Conservation (phyloP, 176 grass and related monocot genomes). For the Stipa capillata region DNA sequence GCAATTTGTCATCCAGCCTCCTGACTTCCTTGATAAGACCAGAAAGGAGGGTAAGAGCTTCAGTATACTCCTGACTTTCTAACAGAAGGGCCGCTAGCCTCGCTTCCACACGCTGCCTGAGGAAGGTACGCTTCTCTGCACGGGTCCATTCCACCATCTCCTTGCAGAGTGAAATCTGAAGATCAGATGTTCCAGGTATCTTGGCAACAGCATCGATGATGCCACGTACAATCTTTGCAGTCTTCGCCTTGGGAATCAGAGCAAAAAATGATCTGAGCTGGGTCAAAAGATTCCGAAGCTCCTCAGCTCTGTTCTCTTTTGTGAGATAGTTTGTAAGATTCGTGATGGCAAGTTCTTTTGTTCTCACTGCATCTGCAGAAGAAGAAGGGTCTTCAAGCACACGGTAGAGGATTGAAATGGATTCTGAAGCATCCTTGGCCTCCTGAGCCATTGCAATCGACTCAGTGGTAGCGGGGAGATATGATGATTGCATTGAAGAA, state of each 20-base stretch:
- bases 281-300: conserved; percentile 64
- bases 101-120: conserved; percentile 79
- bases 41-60: conserved; percentile 61
- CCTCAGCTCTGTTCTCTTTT: conserved; percentile 68
- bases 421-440: conserved; percentile 50
- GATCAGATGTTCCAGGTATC: conserved; percentile 72
- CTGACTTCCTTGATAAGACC: conserved; percentile 87
- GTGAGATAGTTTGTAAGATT: conserved; percentile 65
- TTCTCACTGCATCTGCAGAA: conserved; percentile 51
- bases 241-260: conserved; percentile 87
- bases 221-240: conserved; percentile 71
- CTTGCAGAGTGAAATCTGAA: conserved; percentile 76
- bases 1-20: conserved; percentile 75
- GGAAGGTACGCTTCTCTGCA: conserved; percentile 74
- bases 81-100: conserved; percentile 68
- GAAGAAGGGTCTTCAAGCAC: conserved; percentile 59
- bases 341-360: conserved; percentile 81
- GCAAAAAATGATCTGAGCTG: conserved; percentile 70
- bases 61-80: conserved; percentile 70
- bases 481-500: conserved; percentile 21
- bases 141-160: conserved; percentile 89
- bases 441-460: conserved; percentile 60
- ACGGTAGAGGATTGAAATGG: conserved; percentile 67
- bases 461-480: conserved; percentile 59
- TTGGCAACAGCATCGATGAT: conserved; percentile 77